These are phyloP conservation scores for Aquilaria yunnanensis DNA, from an alignment of 345 rosid genomes.

Conservation along the genomic window DNA sequence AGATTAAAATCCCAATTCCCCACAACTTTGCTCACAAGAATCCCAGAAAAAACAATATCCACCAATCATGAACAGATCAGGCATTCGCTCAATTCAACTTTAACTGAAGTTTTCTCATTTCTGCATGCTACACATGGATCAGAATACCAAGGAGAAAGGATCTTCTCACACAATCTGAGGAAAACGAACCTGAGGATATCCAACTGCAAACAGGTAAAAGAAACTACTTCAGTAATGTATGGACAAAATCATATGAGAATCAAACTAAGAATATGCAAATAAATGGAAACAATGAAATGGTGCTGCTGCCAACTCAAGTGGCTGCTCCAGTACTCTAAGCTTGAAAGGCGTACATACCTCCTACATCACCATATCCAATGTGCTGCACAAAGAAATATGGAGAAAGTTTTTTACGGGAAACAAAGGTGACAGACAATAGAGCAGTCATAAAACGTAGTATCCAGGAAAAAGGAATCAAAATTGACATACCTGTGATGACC, in stretches of 20 bases:
- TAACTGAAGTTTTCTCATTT: too few species aligned
- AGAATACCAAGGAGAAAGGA: conserved; percentile 22
- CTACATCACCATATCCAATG: conserved; percentile 81
- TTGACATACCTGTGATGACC: conserved; percentile 69
- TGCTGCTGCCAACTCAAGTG: conserved; percentile 15
- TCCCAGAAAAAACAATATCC: too few species aligned
- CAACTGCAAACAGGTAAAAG: conserved; percentile 44
- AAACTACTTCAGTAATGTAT: conserved; percentile 15
- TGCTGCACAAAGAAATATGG: conserved; percentile 28
- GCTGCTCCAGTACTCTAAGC: conserved; percentile 35
- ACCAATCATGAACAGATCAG: too few species aligned
- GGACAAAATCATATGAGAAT: neutral
- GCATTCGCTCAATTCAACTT: too few species aligned
- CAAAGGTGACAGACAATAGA: conserved; percentile 9
- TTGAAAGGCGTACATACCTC: conserved; percentile 48
- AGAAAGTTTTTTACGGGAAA: conserved; percentile 14
- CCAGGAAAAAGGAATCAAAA: neutral
- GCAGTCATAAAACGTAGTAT: conserved; percentile 6
- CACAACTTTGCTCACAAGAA: too few species aligned
- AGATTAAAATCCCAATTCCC: too few species aligned
- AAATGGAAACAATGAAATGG: conserved; percentile 1
- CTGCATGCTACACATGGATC: conserved; percentile 6
- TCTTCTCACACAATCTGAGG: conserved; percentile 14
- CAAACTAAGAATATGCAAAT: conserved; percentile 12
- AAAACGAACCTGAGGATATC: conserved; percentile 88